A percentile compares a stretch with the other conserved stretches of the same genome.
phyloP scores from a whole-genome alignment of 2,329 filamentous ascomycete genomes.

The Triangularia verruculosa region DNA sequence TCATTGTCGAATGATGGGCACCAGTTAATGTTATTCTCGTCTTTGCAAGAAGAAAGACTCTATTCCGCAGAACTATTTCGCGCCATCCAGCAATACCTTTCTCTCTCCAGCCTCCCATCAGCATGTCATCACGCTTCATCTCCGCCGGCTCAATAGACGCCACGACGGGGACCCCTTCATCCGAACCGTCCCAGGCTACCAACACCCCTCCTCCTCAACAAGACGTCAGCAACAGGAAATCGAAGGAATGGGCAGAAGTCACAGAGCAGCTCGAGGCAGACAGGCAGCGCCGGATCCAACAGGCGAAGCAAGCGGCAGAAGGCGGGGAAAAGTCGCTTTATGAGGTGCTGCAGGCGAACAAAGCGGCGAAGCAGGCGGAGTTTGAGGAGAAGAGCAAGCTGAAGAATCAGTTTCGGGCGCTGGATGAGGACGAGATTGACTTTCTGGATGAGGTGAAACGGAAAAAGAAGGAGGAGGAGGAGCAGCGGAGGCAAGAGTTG shows the following conservation, averaged over 20 bases:
- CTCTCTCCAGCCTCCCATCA: too few species aligned
- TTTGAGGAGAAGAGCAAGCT: constrained; percentile 72
- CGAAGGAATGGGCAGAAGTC: constrained; percentile 59
- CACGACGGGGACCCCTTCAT: constrained; percentile 31
- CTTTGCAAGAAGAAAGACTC: too few species aligned
- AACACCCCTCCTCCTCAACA: background rate
- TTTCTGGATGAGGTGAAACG: constrained; percentile 63
- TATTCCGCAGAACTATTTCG: too few species aligned
- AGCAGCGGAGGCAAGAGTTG: constrained; percentile 51
- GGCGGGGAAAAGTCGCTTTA: constrained; percentile 58
- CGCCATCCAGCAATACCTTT: background rate
- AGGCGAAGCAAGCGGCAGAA: constrained; percentile 44
- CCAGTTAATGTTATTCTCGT: too few species aligned
- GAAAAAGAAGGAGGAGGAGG: constrained; percentile 51
- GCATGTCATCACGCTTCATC: constrained; percentile 55
- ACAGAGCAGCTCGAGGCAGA: constrained; percentile 63
- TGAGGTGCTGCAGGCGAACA: constrained; percentile 77
- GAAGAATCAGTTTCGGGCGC: constrained; percentile 71
- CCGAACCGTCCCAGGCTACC: constrained; percentile 21
- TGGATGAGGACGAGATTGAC: constrained; percentile 77
- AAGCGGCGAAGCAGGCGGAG: constrained; percentile 78
- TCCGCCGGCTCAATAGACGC: constrained; percentile 52
- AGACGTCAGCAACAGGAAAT: constrained; percentile 10
- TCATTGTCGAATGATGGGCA: too few species aligned
- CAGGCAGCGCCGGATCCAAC: constrained; percentile 48